phyloP scores from a whole-genome alignment of 2,329 filamentous ascomycete species.

The Diaporthe vaccinii region DNA sequence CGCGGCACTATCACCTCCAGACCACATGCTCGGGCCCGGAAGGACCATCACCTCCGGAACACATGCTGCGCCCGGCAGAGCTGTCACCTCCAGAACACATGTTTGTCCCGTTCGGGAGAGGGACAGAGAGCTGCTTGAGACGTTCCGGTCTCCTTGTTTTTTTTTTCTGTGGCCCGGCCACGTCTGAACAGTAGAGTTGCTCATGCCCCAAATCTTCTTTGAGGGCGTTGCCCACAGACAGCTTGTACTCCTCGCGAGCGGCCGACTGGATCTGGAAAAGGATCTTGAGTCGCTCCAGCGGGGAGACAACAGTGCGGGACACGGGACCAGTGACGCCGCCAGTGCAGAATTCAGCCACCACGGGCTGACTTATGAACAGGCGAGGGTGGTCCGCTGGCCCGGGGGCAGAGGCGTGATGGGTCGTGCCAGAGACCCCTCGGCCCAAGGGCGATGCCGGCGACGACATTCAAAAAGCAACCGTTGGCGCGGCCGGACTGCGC shows the following conservation, averaged over 20 bases:
- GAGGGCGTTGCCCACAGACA: slow-evolving; percentile 91
- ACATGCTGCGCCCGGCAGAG: neutral
- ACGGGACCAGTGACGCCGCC: slow-evolving; percentile 96
- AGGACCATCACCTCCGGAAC: neutral
- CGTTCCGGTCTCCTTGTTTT: neutral
- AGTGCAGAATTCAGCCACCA: slow-evolving; percentile 91
- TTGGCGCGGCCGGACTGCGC: neutral
- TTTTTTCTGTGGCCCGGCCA: neutral
- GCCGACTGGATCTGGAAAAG: slow-evolving; percentile 94
- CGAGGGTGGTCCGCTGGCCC: slow-evolving; percentile 53
- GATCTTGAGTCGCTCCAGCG: slow-evolving; percentile 95
- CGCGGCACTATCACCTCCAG: neutral
- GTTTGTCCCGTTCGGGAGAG: neutral
- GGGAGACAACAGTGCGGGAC: slow-evolving; percentile 97
- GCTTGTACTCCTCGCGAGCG: slow-evolving; percentile 91
- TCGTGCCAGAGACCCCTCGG: neutral
- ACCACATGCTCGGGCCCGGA: neutral
- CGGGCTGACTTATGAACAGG: slow-evolving; percentile 79
- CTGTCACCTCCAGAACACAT: neutral
- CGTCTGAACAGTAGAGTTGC: neutral
- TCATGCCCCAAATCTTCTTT: slow-evolving; percentile 83
- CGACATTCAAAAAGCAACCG: neutral
- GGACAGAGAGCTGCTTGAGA: neutral
- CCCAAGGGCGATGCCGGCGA: neutral
- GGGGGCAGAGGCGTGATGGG: slow-evolving; percentile 39